Base-by-base conservation (phyloP, 306 rosid genomes). In the Malus orientalis region DNA sequence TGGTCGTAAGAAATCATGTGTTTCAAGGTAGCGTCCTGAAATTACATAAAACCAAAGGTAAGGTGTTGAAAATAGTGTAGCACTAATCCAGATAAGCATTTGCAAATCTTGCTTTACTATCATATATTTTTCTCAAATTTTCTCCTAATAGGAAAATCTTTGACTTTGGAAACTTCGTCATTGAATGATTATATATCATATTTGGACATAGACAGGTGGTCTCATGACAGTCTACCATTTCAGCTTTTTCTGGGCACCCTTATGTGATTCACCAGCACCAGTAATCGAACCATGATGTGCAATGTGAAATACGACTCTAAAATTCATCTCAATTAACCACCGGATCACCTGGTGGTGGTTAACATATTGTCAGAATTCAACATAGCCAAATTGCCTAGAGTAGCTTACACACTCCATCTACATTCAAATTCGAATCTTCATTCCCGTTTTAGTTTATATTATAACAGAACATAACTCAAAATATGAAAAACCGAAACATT, bases 1-100 rank as follows among this genome's bases (percentile, higher is more conserved):
- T 66, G 98, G 98, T 79, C 87, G 93, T 82, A 96, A 83, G 87
- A 96, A 96, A 86, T 96, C 93, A 85, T 89, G 99, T 67, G 99
- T 96, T 87, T 89, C 83, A 54, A 88, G 93, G 86, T 75, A 88
- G 67, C 83, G 82, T 79, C 92, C 99, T 92, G 88, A 15, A 49
- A 70, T 80, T 49, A 84, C 78, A 74, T 64, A 64, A 64, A 64
- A 30, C 42, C 60, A 45, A 42, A 27, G 23, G 29, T 45, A 9
- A 45, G 47, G 45, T 42, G 16, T 10, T 30, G 66, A 23, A 20
- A 16, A 53, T 53, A 5, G 58, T 14, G 11, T 27, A 16, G 25
- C 61, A 42, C 40, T 3, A 40, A 57, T 57, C 62, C 27, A n/a
- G 4, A 16, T 53, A 42, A 53, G 20, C n/a, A 51, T 51, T 51